Evolutionary conservation across 495 filamentous ascomycete genomes (phyloP), one percentile per base, ranked within the genome.

Genomic region (Aspergillus taichungensis): DNA sequence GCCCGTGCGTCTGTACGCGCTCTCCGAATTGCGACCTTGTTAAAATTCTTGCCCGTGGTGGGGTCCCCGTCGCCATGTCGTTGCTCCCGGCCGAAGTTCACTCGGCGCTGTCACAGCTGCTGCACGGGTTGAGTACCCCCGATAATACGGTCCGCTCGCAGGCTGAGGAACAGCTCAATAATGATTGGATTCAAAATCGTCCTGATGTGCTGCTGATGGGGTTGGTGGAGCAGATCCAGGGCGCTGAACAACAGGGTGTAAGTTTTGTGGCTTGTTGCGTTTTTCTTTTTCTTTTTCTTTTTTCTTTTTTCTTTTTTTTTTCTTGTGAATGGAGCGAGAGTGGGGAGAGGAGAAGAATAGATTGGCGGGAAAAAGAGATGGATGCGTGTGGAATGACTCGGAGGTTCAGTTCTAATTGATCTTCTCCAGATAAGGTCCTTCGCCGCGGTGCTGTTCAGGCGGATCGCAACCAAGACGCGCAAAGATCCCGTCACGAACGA

Each of bases 191-290:
- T 33, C 73, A 70, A 42, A 74, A 75, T 13, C 77, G 82, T 34
- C 90, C 94, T 31, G 89, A 94, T 52, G 73, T 92, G 49, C 69
- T 97, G 32, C 67, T 99, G 63, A 88, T 95, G 84, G 94, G 89
- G 45, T 67, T 99, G 53, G 88, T 83, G 13, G 94, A 99, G 66
- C 90, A 97, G 67, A 84, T 95, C 55, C 78, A 83, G 53, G 78
- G 72, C 12, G 74, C 84, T 13, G 72, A 77, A 49, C 82, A 89
- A 54, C 56, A 81, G 43, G 68, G 73, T 43, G 88, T 91, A 74
- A 68, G 77, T 75, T 37, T 35, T 48, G 13, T 30, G n/a, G 27
- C 35, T n/a, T n/a, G 12, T 44, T 40, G 29, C 44, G 30, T 32
- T n/a, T n/a, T n/a, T n/a, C n/a, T n/a, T n/a, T n/a, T n/a, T n/a